Evolutionary conservation across 306 rosid species (phyloP), one percentile per base, ranked within the genome.

Genomic region (Prunus dulcis): DNA sequence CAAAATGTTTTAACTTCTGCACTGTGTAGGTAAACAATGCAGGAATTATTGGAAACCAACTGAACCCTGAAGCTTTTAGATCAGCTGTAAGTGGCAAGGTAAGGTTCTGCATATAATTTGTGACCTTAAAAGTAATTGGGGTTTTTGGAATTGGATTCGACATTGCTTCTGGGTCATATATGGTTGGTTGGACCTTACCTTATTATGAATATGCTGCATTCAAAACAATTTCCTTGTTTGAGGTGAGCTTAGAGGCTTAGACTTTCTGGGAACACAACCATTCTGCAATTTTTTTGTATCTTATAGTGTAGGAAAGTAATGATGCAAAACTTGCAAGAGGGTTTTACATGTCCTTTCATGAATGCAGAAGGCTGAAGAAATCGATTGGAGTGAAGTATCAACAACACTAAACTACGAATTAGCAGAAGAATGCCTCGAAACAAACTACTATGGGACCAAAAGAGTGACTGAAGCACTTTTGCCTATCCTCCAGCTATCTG

Each of bases 371-470:
- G 60, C 52, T 17, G 50, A 28, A 22, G 20, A 46, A 30, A 63
- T 68, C 67, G 75, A 87, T 73, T 83, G 81, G 87, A 69, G 65
- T 27, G 82, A 82, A 80, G 38, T 84, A 77, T 2, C 61, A 2
- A 56, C 32, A 2, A 23, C 8, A 23, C 22, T 72, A 43, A 78
- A 9, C 41, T 69, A 80, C 28, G 83, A 84, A 25, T 67, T 56
- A 67, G 38, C 80, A 0, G 86, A 82, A 63, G 77, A 55, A 78
- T 60, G 79, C 53, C n/a, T 86, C 12, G 64, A 69, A 79, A 89
- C 86, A 76, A 89, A 89, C 73, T 87, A 85, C 72, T 72, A 77
- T 38, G 88, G 91, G 38, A 73, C 84, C 19, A 89, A 81, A 76
- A 70, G 76, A 60, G 32, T 56, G 5, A 61, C 71, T 3, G 30